Base-by-base conservation (phyloP, 1,139 yeast genomes). In the Saccharomyces pastorianus region DNA sequence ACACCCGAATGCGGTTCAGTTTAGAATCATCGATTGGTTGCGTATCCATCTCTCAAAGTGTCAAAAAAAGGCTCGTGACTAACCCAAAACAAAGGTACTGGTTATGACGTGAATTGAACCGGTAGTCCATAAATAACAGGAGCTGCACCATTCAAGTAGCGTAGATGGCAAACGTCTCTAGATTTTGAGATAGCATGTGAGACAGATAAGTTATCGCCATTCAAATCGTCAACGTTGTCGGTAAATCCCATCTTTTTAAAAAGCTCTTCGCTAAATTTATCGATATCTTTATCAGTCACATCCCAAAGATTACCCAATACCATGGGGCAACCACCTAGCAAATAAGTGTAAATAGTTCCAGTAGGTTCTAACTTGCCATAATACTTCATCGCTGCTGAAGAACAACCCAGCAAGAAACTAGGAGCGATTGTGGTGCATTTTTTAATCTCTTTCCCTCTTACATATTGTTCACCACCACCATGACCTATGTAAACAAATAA, bases 201-300 rank as follows among this genome's bases (percentile, higher is more conserved):
- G 13, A 58, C 29, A 8, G 58, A 54, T 25, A 59, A 57, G 14
- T 59, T 53, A 14, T 48, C 41, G 20, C 52, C 53, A 11, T 55
- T 56, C 7, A 50, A 46, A 3, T 26, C 46, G 46, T 20, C 48
- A 23, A 47, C 8, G 17, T 60, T 62, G 1, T 64, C 67, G 14
- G 76, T 65, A 29, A 85, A 70, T 0, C 91, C 90, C 82, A 90
- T 83, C 55, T 76, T 73, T 11, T 78, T 77, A 61, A 89, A 77
- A 44, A 86, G 69, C 0, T 79, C 72, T 9, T 76, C 58, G 48
- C 90, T 85, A 63, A 90, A 89, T 61, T 76, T 78, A 69, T 93
- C 98, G 53, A 90, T 88, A 67, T 93, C 99, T 63, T 88, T 90
- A 69, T 93, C 99, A 0, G 98, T 93, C 5, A 93, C 98, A 70